A percentile compares a stretch with the other conserved stretches of the same genome.
These are phyloP conservation scores for Byssochlamys sp. DNA, from an alignment of 2,329 filamentous ascomycete genomes.

Conservation along the genomic window DNA sequence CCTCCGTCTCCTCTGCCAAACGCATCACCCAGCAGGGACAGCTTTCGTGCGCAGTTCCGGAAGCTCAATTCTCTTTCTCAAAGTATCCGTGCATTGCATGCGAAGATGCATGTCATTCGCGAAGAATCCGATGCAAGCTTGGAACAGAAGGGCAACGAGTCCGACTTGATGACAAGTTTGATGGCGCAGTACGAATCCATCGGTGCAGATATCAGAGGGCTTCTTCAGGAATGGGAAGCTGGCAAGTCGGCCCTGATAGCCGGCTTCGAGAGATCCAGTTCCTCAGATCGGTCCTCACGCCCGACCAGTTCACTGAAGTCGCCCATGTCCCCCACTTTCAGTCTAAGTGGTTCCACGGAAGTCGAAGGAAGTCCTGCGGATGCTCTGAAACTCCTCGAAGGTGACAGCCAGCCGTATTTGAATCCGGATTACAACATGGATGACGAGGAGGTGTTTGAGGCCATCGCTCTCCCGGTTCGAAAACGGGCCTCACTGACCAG, in stretches of 20 bases:
- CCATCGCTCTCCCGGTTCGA: constrained; percentile 64
- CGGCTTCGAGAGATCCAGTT: constrained; percentile 72
- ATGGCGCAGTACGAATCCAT: constrained; percentile 92
- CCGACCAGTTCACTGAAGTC: constrained; percentile 38
- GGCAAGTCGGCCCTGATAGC: constrained; percentile 73
- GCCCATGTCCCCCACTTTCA: constrained; percentile 38
- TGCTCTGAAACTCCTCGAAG: constrained; percentile 69
- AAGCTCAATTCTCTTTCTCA: constrained; percentile 82
- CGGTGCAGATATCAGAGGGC: constrained; percentile 68
- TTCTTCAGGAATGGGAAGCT: constrained; percentile 77
- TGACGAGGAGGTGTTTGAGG: constrained; percentile 81
- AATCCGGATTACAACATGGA: constrained; percentile 23
- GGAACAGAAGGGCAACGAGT: constrained; percentile 58
- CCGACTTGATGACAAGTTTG: constrained; percentile 66
- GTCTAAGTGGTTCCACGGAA: constrained; percentile 36
- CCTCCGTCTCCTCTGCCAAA: constrained; percentile 50
- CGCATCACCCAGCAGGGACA: constrained; percentile 67
- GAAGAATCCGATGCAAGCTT: constrained; percentile 78
- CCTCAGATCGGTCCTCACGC: constrained; percentile 46
- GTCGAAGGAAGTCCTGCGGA: constrained; percentile 53
- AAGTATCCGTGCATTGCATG: constrained; percentile 82
- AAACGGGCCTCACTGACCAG: constrained; percentile 63
- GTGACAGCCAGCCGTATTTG: constrained; percentile 44
- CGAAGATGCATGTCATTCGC: constrained; percentile 81
- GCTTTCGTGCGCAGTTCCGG: constrained; percentile 74